Evolutionary conservation across 768 basidiomycete genomes (phyloP).

Genomic region (Kwoniella sp.): DNA sequence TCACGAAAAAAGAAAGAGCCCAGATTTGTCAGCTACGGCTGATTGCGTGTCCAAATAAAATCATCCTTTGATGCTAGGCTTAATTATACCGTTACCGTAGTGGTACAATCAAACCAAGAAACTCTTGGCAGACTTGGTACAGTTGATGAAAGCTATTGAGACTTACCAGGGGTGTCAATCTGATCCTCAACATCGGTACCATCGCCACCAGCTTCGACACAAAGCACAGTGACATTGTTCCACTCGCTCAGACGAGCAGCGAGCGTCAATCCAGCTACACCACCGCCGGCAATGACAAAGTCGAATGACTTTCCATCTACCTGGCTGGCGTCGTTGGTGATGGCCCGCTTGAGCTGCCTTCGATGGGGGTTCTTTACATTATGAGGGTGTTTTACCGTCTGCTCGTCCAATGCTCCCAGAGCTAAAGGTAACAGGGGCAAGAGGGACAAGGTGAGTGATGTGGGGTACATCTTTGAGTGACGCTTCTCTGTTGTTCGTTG

Average conservation of each 20-base stretch:
- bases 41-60: neutral
- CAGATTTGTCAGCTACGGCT: slow-evolving; percentile 7
- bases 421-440: neutral
- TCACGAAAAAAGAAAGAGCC: too few species aligned
- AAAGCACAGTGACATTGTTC: slow-evolving; percentile 60
- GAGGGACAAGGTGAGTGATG: neutral
- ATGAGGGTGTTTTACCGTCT: slow-evolving; percentile 20
- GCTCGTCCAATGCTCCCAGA: slow-evolving; percentile 1
- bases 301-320: slow-evolving; percentile 54
- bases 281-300: slow-evolving; percentile 63
- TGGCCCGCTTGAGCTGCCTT: slow-evolving; percentile 24
- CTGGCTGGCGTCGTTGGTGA: slow-evolving; percentile 31
- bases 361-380: slow-evolving; percentile 42
- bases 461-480: neutral
- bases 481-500: neutral
- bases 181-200: slow-evolving; percentile 48
- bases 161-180: slow-evolving; percentile 54
- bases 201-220: slow-evolving; percentile 56
- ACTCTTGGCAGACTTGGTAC: neutral
- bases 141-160: neutral
- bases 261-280: slow-evolving; percentile 60
- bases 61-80: too few species aligned
- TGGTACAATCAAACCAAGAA: too few species aligned
- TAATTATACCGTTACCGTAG: too few species aligned
- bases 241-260: slow-evolving; percentile 61